Evolutionary conservation across 176 grass and related monocot species (phyloP), one percentile per base, ranked within the genome.

Genomic region (Pontederia paniculata): DNA sequence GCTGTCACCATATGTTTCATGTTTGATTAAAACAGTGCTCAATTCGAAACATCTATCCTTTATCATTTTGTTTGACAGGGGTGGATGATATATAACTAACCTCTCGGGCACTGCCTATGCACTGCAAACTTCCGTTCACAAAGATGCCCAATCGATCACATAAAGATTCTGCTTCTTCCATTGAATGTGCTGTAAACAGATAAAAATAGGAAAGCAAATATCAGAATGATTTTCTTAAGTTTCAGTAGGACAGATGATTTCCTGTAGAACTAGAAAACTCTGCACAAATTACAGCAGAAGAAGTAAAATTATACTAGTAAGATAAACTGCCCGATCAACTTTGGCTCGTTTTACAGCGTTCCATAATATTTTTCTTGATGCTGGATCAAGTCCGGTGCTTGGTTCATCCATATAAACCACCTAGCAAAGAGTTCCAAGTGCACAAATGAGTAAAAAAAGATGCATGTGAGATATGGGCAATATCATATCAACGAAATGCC

Each of bases 341-440:
- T 97, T 97, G 22, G 83, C 86, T 59, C 62, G 74, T 53, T 84
- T 97, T 42, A 91, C 84, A 9, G 84, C 63, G 4, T 73, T 97
- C 93, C 93, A 91, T 53, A 97, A 77, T 70, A 81, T 73, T 18
- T 77, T 81, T 75, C 83, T 77, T 12, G 86, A 84, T 28, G 58
- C 71, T 0, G 93, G 79, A 78, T 97, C 86, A 3, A 97, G 28
- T 45, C 93, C 93, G 2, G 93, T 91, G 50, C 93, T 97, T 9
- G 93, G 93, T 60, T 97, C 93, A 23, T 97, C 93, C 93, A 91
- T 97, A 62, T 90, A 97, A 45, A 97, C 80, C 37, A 88, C 86
- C 89, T 95, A 19, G 13, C 21, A 41, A 45, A 5, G 59, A 53
- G 22, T 41, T 12, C 21, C 58, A 60, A 44, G 23, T 43, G n/a